phyloP scores from a whole-genome alignment of 2,329 filamentous ascomycete species.

The Hymenoscyphus occultus region DNA sequence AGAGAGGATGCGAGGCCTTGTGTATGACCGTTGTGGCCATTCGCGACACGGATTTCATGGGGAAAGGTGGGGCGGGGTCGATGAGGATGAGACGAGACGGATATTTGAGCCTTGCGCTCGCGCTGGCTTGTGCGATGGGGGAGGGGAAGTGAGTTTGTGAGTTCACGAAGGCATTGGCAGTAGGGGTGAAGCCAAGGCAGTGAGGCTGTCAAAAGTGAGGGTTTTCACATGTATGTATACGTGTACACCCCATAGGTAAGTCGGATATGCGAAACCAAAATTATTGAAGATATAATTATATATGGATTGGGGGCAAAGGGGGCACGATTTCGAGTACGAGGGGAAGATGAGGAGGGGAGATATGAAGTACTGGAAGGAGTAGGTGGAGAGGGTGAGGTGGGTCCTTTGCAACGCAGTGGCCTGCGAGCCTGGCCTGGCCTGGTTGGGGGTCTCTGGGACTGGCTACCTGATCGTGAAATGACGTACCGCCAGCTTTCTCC shows the following conservation, averaged over 20 bases:
- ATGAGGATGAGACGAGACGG: not conserved
- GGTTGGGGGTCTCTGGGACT: not conserved
- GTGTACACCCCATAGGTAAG: too few relatives aligned
- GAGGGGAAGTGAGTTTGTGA: not conserved
- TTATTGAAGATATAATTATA: too few relatives aligned
- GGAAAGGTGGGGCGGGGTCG: not conserved
- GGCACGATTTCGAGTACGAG: too few relatives aligned
- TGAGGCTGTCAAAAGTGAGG: not conserved
- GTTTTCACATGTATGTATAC: not conserved
- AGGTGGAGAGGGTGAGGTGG: too few relatives aligned
- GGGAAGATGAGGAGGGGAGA: too few relatives aligned
- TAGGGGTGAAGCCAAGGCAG: not conserved
- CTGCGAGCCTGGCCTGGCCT: too few relatives aligned
- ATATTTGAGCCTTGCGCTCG: slow-evolving; percentile 4
- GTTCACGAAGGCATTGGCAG: slow-evolving; percentile 12
- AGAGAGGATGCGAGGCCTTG: slow-evolving; percentile 7
- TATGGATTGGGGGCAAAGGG: too few relatives aligned
- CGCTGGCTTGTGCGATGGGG: slow-evolving; percentile 6
- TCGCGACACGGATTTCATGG: slow-evolving; percentile 13
- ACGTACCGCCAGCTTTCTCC: not conserved
- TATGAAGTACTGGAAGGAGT: too few relatives aligned
- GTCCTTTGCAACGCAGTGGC: too few relatives aligned
- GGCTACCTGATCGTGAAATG: not conserved
- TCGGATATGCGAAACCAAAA: too few relatives aligned
- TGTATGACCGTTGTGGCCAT: slow-evolving; percentile 10